Percentiles rank a stretch among this genome's conserved stretches.
phyloP scores from a whole-genome alignment of 1,139 yeast genomes.

The Scheffersomyces lignicola region DNA sequence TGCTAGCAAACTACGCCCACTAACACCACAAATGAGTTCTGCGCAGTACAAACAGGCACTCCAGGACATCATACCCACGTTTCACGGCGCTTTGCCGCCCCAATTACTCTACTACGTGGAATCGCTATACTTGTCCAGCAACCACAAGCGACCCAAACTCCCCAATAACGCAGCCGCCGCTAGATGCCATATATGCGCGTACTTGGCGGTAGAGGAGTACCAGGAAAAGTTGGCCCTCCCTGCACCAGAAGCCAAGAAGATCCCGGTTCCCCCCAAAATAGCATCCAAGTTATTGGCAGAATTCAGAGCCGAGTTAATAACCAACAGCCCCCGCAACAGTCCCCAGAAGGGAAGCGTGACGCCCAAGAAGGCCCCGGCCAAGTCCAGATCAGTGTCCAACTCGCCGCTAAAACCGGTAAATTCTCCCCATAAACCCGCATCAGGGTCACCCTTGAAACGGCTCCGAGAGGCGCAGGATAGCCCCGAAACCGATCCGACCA shows the following conservation, averaged over 20 bases:
- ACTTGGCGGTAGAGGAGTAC: slow-evolving; percentile 54
- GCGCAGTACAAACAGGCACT: slow-evolving; percentile 33
- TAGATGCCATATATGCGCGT: slow-evolving; percentile 66
- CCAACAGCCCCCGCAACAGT: slow-evolving; percentile 29
- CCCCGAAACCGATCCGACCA: not conserved
- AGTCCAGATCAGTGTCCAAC: too few relatives aligned
- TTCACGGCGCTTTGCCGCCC: slow-evolving; percentile 48
- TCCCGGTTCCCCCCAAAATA: slow-evolving; percentile 59
- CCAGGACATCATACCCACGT: slow-evolving; percentile 51
- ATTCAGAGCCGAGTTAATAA: slow-evolving; percentile 38
- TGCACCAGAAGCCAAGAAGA: slow-evolving; percentile 44
- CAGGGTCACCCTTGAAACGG: slow-evolving; percentile 14
- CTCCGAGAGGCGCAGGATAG: slow-evolving; percentile 5
- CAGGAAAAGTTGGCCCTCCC: slow-evolving; percentile 44
- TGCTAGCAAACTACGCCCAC: too few relatives aligned
- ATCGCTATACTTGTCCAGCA: slow-evolving; percentile 51
- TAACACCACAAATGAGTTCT: slow-evolving; percentile 9
- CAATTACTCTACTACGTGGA: slow-evolving; percentile 49
- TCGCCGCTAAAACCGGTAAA: slow-evolving; percentile 9
- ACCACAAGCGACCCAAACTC: slow-evolving; percentile 48
- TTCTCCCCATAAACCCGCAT: slow-evolving; percentile 13
- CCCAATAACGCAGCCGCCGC: slow-evolving; percentile 58
- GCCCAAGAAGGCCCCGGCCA: too few relatives aligned
- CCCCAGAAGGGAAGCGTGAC: slow-evolving; percentile 15
- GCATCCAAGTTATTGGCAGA: slow-evolving; percentile 42